Conservation (phyloP, 139 green algal species). For the Trebouxia sp. region DNA sequence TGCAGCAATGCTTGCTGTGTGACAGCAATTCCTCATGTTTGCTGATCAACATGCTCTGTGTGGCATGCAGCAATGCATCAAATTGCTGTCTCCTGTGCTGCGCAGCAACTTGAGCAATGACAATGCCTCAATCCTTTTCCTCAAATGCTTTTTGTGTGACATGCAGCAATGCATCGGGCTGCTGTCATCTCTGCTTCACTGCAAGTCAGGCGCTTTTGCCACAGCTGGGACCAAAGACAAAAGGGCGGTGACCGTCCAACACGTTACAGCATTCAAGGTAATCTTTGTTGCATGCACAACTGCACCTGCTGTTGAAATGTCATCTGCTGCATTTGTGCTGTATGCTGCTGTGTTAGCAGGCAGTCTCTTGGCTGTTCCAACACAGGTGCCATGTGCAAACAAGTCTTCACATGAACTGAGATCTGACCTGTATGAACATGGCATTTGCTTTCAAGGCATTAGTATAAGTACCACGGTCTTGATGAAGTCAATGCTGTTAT, state of each 20-base stretch:
- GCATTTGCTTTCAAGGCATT: too few species aligned
- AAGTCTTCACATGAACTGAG: too few species aligned
- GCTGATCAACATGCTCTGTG: neutral
- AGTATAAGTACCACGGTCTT: too few species aligned
- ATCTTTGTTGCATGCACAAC: neutral
- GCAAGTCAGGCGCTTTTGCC: constrained; percentile 42
- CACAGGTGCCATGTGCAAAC: too few species aligned
- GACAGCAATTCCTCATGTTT: neutral
- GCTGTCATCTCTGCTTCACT: constrained; percentile 44
- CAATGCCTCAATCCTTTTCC: neutral
- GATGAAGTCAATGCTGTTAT: too few species aligned
- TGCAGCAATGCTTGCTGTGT: neutral
- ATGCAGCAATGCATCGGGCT: constrained; percentile 46
- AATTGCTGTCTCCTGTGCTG: constrained; percentile 43
- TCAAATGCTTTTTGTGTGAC: neutral
- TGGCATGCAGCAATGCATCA: constrained; percentile 42
- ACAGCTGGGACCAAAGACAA: constrained; percentile 96
- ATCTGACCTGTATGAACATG: too few species aligned
- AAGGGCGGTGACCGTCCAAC: constrained; percentile 83
- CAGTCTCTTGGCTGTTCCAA: too few species aligned
- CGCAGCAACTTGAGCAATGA: constrained; percentile 10
- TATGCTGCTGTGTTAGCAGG: too few species aligned
- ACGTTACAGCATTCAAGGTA: constrained; percentile 75
- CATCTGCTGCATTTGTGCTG: too few species aligned
- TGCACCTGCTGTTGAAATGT: too few species aligned